Evolutionary conservation across 169 alveolate genomes (phyloP), one percentile per base, ranked within the genome.

Genomic region (Cryptosporidium viatorum): DNA sequence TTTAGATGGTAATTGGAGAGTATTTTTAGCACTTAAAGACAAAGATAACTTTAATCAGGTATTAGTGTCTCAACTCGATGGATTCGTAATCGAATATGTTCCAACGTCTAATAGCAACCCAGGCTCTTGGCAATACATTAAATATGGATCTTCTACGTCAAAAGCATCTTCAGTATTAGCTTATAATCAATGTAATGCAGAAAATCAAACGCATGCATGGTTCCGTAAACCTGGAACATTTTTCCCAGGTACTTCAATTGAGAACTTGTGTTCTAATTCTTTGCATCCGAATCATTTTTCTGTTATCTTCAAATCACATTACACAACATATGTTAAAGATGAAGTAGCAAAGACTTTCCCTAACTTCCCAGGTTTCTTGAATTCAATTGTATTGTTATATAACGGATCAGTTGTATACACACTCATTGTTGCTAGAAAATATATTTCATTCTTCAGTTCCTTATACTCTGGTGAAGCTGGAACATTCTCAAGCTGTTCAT

Each of bases 311-410:
- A 80, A 65, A 23, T 80, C 89, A 62, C 21, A 12, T 14, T 62
- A 1, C 31, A 80, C 89, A 21, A 12, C 23, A 0, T 80, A 37
- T 59, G 65, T 58, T 43, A 39, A 39, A 6, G 80, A 65, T 23
- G 80, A 80, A 29, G 52, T 80, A 16, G 59, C 80, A 18, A 59
- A 80, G 37, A 43, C 65, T 12, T 80, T 80, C 75, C 31, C 80
- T 18, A 80, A 80, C 29, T 80, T 62, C 68, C 89, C 89, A 9
- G 89, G 89, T 5, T 80, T 80, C 29, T 62, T 80, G 5, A 21
- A 62, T 45, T 21, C 89, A 60, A 37, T 80, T 62, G 89, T 80
- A 59, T 31, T 80, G 6, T 33, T 67, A 39, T 62, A 58, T n/a
- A 62, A 80, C 62, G 80, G 69, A 9, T 45, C 65, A 1, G 80